These are phyloP conservation scores for Sistotremastrum suecicum DNA, from an alignment of 768 basidiomycete species.

Conservation along the genomic window DNA sequence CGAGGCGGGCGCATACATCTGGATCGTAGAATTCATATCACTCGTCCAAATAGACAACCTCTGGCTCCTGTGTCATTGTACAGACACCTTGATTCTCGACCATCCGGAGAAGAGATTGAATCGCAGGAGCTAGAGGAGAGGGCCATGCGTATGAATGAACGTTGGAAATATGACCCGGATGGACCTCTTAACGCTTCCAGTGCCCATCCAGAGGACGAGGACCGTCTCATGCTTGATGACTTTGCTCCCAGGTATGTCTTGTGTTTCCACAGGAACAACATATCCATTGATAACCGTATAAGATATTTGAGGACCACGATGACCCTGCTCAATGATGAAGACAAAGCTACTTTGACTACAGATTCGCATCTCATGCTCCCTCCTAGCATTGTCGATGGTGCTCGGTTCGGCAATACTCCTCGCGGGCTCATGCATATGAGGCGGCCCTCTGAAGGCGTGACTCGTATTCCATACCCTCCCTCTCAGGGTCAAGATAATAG, in stretches of 20 bases:
- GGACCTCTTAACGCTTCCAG: slow-evolving; percentile 18
- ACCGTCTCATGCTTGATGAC: slow-evolving; percentile 59
- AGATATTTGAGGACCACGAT: slow-evolving; percentile 44
- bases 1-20: slow-evolving; percentile 69
- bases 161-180: slow-evolving; percentile 57
- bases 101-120: slow-evolving; percentile 17
- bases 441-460: too few relatives aligned
- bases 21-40: slow-evolving; percentile 44
- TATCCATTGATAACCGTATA: slow-evolving; percentile 2
- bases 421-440: too few relatives aligned
- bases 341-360: slow-evolving; percentile 17
- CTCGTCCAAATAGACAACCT: slow-evolving; percentile 3
- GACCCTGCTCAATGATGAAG: slow-evolving; percentile 41
- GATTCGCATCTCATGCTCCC: slow-evolving; percentile 6
- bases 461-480: too few relatives aligned
- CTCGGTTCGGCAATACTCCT: too few relatives aligned
- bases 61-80: slow-evolving; percentile 4
- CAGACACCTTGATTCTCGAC: slow-evolving; percentile 6
- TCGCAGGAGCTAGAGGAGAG: slow-evolving; percentile 22
- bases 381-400: slow-evolving; percentile 1
- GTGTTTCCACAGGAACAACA: not conserved
- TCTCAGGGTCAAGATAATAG: too few relatives aligned
- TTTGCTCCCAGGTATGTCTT: slow-evolving; percentile 35
- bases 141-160: slow-evolving; percentile 32
- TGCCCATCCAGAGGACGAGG: slow-evolving; percentile 38